Evolutionary conservation across 2,329 filamentous ascomycete species (phyloP).

Genomic region (Chaetomium sp.): DNA sequence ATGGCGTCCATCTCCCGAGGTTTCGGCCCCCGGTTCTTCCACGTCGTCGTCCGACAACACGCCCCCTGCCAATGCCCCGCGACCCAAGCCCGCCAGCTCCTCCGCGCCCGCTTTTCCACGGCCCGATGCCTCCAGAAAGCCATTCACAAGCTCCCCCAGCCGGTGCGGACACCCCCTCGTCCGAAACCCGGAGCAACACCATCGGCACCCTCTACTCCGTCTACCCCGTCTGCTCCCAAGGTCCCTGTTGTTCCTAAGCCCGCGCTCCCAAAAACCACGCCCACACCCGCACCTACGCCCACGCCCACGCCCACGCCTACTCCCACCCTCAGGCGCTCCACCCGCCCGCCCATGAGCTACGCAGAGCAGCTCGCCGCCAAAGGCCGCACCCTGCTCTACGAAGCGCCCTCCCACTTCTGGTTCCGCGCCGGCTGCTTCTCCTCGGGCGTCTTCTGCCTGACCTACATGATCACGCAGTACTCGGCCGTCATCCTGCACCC

Average conservation of each 20-base stretch:
- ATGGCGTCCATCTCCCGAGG: constrained; percentile 34
- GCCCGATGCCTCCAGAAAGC: constrained; percentile 7
- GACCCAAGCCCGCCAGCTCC: constrained; percentile 5
- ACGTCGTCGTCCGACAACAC: constrained; percentile 14
- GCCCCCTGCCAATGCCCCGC: constrained; percentile 9
- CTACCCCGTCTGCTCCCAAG: constrained; percentile 3
- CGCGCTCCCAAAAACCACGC: constrained; percentile 4
- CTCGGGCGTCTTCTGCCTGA: constrained; percentile 47
- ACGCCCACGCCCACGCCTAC: background rate
- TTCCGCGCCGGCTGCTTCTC: constrained; percentile 56
- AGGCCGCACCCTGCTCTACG: constrained; percentile 54
- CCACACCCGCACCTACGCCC: constrained; percentile 7
- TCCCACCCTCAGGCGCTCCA: background rate
- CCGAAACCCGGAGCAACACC: background rate
- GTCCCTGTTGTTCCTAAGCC: background rate
- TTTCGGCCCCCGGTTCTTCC: constrained; percentile 21
- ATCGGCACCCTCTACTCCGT: constrained; percentile 4
- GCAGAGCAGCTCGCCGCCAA: constrained; percentile 51
- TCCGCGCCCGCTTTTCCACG: constrained; percentile 11
- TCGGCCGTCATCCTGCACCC: constrained; percentile 43
- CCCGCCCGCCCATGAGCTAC: constrained; percentile 30
- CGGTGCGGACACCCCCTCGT: background rate
- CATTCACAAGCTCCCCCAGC: background rate
- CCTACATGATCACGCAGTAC: constrained; percentile 45
- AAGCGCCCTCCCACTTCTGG: constrained; percentile 56